phyloP scores from a whole-genome alignment of 352 stramenopile species.

The Plasmopara muralis region DNA sequence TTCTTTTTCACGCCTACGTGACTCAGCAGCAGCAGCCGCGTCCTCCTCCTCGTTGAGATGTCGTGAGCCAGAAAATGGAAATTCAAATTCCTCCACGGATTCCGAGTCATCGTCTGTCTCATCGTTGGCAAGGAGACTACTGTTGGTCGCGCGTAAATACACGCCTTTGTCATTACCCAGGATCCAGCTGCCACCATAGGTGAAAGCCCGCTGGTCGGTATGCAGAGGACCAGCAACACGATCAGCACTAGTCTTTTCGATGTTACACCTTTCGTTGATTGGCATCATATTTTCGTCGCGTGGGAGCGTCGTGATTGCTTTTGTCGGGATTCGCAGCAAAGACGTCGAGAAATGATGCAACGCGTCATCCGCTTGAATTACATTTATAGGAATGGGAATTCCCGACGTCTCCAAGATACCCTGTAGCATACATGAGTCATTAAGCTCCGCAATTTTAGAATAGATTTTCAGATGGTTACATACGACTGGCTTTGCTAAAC shows the following conservation, averaged over 20 bases:
- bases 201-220: constrained; percentile 10
- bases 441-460: neutral
- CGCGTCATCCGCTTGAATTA: constrained; percentile 53
- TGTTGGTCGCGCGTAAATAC: constrained; percentile 63
- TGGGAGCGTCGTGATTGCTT: constrained; percentile 71
- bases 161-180: constrained; percentile 70
- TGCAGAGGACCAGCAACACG: constrained; percentile 7
- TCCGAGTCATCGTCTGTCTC: constrained; percentile 57
- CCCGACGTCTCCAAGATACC: constrained; percentile 43
- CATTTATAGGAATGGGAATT: constrained; percentile 31
- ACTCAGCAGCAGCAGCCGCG: constrained; percentile 20
- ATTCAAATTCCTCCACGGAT: constrained; percentile 42
- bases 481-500: constrained; percentile 24
- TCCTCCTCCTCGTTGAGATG: constrained; percentile 36
- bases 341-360: constrained; percentile 61
- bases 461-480: neutral
- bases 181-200: constrained; percentile 77
- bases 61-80: constrained; percentile 34
- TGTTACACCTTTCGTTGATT: constrained; percentile 32
- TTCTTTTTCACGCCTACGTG: constrained; percentile 23
- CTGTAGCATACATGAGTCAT: constrained; percentile 8
- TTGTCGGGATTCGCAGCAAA: constrained; percentile 60
- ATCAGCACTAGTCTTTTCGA: constrained; percentile 10
- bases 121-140: constrained; percentile 57
- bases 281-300: constrained; percentile 49